A percentile compares a stretch with the other conserved stretches of the same genome.
Conservation (phyloP, 1,284 basidiomycete species). For the Kalmanozyma brasiliensis region DNA sequence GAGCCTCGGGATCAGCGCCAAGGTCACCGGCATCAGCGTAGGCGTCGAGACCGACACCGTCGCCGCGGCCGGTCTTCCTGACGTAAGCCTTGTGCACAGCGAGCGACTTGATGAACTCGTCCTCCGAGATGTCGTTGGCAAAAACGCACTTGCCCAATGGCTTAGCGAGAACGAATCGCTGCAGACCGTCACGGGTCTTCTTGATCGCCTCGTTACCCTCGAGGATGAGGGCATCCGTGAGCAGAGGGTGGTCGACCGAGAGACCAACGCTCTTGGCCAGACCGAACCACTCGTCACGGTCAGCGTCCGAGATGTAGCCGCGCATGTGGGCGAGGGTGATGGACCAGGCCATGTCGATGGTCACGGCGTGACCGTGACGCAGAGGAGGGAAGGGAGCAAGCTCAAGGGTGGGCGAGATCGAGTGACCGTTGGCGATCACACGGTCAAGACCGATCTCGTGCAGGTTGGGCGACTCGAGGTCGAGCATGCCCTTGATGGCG, state of each 20-base stretch:
- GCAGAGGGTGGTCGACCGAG: conserved; percentile 70
- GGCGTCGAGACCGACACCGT: conserved; percentile 69
- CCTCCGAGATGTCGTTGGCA: conserved; percentile 70
- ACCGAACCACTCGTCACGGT: conserved; percentile 70
- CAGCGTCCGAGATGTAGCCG: conserved; percentile 68
- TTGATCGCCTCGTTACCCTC: conserved; percentile 69
- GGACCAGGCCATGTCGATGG: conserved; percentile 71
- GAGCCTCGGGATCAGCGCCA: conserved; percentile 67
- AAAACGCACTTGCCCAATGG: conserved; percentile 70
- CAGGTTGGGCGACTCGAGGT: conserved; percentile 70
- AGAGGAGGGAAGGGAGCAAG: conserved; percentile 62
- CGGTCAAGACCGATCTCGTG: conserved; percentile 71
- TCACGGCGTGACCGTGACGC: conserved; percentile 69
- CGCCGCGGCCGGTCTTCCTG: conserved; percentile 60
- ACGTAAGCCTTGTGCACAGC: conserved; percentile 70
- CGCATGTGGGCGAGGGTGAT: conserved; percentile 69
- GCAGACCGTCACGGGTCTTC: conserved; percentile 70
- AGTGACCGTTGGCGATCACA: conserved; percentile 71
- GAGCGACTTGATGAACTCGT: conserved; percentile 68
- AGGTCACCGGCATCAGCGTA: conserved; percentile 70
- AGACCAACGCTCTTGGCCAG: conserved; percentile 69
- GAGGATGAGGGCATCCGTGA: conserved; percentile 68
- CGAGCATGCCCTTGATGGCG: conserved; percentile 70
- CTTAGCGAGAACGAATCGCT: conserved; percentile 70
- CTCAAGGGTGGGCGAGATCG: conserved; percentile 70